These are phyloP conservation scores for Ocimum tenuiflorum DNA, from an alignment of 257 asterid species.

Conservation along the genomic window DNA sequence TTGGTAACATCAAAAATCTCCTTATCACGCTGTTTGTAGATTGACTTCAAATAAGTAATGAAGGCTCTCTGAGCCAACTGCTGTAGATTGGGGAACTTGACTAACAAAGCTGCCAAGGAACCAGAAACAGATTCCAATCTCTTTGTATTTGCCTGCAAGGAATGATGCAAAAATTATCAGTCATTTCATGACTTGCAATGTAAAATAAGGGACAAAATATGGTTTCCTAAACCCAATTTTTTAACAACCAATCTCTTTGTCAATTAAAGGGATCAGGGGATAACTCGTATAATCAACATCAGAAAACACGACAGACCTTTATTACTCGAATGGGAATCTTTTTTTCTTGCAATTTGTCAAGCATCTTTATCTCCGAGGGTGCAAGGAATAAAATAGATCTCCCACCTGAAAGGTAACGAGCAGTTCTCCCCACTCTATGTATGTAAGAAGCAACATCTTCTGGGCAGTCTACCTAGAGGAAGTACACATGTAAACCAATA, in stretches of 20 bases:
- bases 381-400: slow-evolving; percentile 68
- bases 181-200: not conserved
- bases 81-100: slow-evolving; percentile 70
- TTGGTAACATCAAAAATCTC: slow-evolving; percentile 75
- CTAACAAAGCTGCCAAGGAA: slow-evolving; percentile 70
- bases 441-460: slow-evolving; percentile 83
- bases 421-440: slow-evolving; percentile 98
- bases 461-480: slow-evolving; percentile 94
- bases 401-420: slow-evolving; percentile 87
- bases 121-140: slow-evolving; percentile 75
- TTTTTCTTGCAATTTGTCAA: slow-evolving; percentile 68
- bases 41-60: slow-evolving; percentile 76
- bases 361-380: slow-evolving; percentile 81
- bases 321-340: slow-evolving; percentile 58
- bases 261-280: not conserved
- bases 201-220: not conserved
- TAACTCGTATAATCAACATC: not conserved
- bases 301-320: slow-evolving; percentile 44
- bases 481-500: slow-evolving; percentile 13
- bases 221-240: not conserved
- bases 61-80: slow-evolving; percentile 78
- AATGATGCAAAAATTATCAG: not conserved
- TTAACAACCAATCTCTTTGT: not conserved
- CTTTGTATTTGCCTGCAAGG: slow-evolving; percentile 61
- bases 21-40: slow-evolving; percentile 67